phyloP scores from a whole-genome alignment of 495 filamentous ascomycete species.

The Trichoderma erinaceum region DNA sequence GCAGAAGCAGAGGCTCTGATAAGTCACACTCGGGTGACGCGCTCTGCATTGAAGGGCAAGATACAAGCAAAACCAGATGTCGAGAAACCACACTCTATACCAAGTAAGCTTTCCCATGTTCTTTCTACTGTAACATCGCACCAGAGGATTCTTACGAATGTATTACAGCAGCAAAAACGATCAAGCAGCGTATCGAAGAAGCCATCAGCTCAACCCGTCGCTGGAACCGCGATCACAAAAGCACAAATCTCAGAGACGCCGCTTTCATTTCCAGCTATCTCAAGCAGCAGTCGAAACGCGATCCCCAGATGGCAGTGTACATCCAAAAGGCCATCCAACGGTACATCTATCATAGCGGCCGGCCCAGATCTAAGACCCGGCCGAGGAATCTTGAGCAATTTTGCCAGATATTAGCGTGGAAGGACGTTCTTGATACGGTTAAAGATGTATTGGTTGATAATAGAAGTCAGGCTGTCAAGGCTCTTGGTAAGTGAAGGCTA shows the following conservation, averaged over 20 bases:
- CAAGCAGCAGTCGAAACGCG: constrained; percentile 14
- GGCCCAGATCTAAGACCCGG: neutral
- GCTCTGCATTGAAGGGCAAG: neutral
- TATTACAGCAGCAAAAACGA: neutral
- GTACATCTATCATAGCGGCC: neutral
- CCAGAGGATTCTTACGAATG: neutral
- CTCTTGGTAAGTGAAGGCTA: neutral
- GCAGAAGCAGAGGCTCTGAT: constrained; percentile 4
- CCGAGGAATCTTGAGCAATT: constrained; percentile 13
- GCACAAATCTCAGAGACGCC: neutral
- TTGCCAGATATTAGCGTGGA: neutral
- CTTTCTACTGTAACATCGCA: neutral
- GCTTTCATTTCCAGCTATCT: constrained; percentile 7
- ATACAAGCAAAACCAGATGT: neutral
- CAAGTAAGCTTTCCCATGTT: neutral
- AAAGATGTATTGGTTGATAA: neutral
- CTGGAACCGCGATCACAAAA: constrained; percentile 16
- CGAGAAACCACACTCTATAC: neutral
- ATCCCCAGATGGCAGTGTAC: constrained; percentile 7
- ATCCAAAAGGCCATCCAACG: neutral
- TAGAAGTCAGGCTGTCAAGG: neutral
- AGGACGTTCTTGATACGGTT: constrained; percentile 12
- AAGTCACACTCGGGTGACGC: neutral
- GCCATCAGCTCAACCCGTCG: constrained; percentile 10
- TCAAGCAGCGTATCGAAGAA: constrained; percentile 7